Evolutionary conservation across 768 basidiomycete species (phyloP), one percentile per base, ranked within the genome.

Genomic region (Pisolithus orientalis): DNA sequence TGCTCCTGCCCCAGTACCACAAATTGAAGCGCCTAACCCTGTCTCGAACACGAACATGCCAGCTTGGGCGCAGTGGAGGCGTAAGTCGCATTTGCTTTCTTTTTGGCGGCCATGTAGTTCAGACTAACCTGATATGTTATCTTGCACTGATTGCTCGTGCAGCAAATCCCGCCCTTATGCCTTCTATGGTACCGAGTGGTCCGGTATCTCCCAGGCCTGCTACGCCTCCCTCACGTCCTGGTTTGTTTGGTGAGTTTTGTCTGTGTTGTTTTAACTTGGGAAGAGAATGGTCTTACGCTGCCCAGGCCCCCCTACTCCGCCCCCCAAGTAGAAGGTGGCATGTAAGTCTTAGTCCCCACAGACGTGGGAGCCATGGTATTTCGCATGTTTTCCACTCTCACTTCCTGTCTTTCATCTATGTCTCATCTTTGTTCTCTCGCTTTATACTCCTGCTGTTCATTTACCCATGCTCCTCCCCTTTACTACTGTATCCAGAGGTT

Each of bases 1-100:
- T 76, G 0, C 64, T 62, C 74, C 74, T 6, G 47, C 60, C 1
- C 59, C 67, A 0, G 54, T 65, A 7, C 69, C 75, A 10, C 75
- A 76, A 0, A 70, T 73, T 27, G 73, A 72, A 27, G 68, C 74
- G 10, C 72, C 79, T 0, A 77, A 79, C 59, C 75, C 78, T 0
- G 75, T 77, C 34, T 24, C 79, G 0, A 77, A 79, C 59, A 75
- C 78, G 0, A 76, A 78, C 34, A 17, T 80, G 28, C 87, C 87
- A n/a, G 80, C 89, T 1, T 91, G 89, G 89, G 81, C 88, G 0
- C 87, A 90, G 59, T 91, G 88, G 89, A 76, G 83, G 73, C 89
- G 88, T 91, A 64, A 49, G 80, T 75, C 10, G 25, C 21, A 10
- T 42, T 42, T 13, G 7, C 27, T 13, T 10, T 44, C 25, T 27